Evolutionary conservation across 2,329 filamentous ascomycete genomes (phyloP).

Genomic region (Podosphaera fusca): DNA sequence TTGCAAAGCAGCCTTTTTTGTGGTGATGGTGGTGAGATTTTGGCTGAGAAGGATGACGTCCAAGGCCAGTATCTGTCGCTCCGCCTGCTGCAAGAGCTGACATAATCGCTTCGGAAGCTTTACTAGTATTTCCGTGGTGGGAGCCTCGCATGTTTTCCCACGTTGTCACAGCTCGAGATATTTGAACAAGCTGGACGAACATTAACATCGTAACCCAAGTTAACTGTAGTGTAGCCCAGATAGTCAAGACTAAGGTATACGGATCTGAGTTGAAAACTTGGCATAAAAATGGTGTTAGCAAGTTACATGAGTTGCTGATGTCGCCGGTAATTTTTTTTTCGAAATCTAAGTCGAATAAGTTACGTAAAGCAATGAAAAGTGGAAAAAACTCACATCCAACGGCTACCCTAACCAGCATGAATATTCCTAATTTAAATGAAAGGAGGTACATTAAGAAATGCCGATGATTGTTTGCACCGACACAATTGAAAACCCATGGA

Average conservation of each 20-base stretch:
- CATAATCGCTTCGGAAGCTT: slow-evolving; percentile 34
- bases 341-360: slow-evolving; percentile 31
- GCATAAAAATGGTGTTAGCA: slow-evolving; percentile 58
- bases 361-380: neutral
- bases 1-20: slow-evolving; percentile 43
- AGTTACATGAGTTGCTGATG: slow-evolving; percentile 37
- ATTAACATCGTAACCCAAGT: slow-evolving; percentile 96
- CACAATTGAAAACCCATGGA: slow-evolving; percentile 92
- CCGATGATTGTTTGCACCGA: slow-evolving; percentile 85
- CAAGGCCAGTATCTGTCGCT: slow-evolving; percentile 39
- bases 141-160: slow-evolving; percentile 89
- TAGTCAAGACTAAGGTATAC: slow-evolving; percentile 55
- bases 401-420: slow-evolving; percentile 46
- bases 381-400: slow-evolving; percentile 39
- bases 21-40: slow-evolving; percentile 27
- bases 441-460: slow-evolving; percentile 87
- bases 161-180: slow-evolving; percentile 80
- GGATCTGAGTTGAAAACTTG: slow-evolving; percentile 55
- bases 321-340: slow-evolving; percentile 24
- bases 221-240: slow-evolving; percentile 68
- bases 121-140: slow-evolving; percentile 30
- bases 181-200: slow-evolving; percentile 79
- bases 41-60: slow-evolving; percentile 31
- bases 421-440: slow-evolving; percentile 50
- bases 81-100: slow-evolving; percentile 54